Percentiles rank a stretch among this genome's conserved stretches.
Conservation (phyloP, 2,329 filamentous ascomycete species). For the Plenodomus tracheiphilus region DNA sequence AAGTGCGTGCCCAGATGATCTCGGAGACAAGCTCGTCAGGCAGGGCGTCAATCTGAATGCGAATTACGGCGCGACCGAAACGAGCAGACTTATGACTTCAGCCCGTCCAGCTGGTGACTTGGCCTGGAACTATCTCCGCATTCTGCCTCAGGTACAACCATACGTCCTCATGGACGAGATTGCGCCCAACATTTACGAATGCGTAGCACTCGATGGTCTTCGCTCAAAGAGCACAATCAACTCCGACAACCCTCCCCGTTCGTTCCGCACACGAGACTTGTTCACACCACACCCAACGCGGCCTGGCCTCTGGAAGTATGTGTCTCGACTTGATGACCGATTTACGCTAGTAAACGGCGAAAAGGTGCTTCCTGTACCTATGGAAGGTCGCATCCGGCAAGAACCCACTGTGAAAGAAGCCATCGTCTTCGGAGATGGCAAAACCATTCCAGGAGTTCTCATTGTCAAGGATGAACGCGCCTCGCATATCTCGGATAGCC, state of each 20-base stretch:
- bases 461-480: constrained; percentile 56
- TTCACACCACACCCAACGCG: constrained; percentile 51
- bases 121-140: constrained; percentile 64
- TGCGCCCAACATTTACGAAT: constrained; percentile 47
- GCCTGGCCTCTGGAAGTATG: constrained; percentile 53
- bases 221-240: constrained; percentile 48
- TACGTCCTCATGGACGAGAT: constrained; percentile 48
- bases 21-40: constrained; percentile 58
- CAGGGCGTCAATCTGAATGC: constrained; percentile 59
- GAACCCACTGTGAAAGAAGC: constrained; percentile 59
- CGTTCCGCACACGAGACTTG: constrained; percentile 56
- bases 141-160: constrained; percentile 44
- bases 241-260: constrained; percentile 46
- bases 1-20: constrained; percentile 61
- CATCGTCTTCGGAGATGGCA: constrained; percentile 60
- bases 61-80: constrained; percentile 66
- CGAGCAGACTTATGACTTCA: constrained; percentile 65
- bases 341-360: constrained; percentile 55
- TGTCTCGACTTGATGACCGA: constrained; percentile 52
- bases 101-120: constrained; percentile 57
- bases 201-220: constrained; percentile 44
- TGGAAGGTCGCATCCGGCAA: constrained; percentile 60
- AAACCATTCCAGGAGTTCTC: constrained; percentile 57
- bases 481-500: constrained; percentile 46
- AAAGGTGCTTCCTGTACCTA: constrained; percentile 53